Percentiles rank a stretch among this genome's conserved stretches.
These are phyloP conservation scores for Zasmidium angulare DNA, from an alignment of 2,329 filamentous ascomycete genomes.

Conservation along the genomic window DNA sequence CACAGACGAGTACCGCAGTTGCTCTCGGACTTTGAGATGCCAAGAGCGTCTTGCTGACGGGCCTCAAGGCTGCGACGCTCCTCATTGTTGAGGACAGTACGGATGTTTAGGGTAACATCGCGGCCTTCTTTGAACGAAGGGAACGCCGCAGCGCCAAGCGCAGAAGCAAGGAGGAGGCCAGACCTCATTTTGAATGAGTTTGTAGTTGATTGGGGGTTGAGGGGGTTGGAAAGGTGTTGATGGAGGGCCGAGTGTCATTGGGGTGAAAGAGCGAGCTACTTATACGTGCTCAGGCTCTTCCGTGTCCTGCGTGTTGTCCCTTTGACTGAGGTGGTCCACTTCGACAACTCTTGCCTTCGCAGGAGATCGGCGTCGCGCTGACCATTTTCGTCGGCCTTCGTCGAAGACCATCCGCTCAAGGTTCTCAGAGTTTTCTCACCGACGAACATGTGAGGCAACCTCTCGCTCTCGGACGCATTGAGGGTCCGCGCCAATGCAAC, in stretches of 20 bases:
- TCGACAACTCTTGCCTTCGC: background rate
- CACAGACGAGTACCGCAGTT: conserved; percentile 20
- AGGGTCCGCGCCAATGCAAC: background rate
- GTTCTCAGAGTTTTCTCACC: background rate
- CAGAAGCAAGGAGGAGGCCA: conserved; percentile 17
- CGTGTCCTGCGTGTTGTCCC: background rate
- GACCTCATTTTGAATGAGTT: conserved; percentile 16
- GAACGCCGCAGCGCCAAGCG: conserved; percentile 21
- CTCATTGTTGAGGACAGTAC: conserved; percentile 10
- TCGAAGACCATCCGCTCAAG: background rate
- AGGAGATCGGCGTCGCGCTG: background rate
- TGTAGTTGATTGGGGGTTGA: background rate
- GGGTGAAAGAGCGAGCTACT: background rate
- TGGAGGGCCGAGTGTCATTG: too few species aligned
- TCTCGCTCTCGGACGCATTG: background rate
- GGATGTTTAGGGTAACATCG: conserved; percentile 6
- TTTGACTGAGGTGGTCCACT: background rate
- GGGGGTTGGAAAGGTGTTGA: background rate
- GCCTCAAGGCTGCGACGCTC: conserved; percentile 9
- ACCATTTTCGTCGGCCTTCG: background rate
- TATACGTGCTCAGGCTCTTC: background rate
- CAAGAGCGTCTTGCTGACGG: conserved; percentile 18
- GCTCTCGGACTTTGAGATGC: conserved; percentile 18
- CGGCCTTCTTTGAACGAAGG: conserved; percentile 7
- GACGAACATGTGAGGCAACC: background rate